A percentile compares a stretch with the other conserved stretches of the same genome.
Evolutionary conservation across 257 asterid genomes (phyloP).

Genomic region (Apocynum venetum): DNA sequence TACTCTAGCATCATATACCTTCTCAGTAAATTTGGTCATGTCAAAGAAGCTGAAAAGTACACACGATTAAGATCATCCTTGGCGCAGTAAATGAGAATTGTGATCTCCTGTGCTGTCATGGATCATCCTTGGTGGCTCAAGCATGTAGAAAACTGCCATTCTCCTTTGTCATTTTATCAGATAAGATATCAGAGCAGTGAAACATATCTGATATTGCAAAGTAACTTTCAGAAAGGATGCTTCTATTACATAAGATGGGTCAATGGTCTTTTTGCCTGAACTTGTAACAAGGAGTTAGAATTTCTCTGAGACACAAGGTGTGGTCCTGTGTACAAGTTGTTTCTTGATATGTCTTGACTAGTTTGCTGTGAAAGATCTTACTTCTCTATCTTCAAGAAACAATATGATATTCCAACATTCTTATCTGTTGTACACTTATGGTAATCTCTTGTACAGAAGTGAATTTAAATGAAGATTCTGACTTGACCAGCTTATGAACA

Average conservation of each 20-base stretch:
- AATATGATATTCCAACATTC: background rate
- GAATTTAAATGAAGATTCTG: background rate
- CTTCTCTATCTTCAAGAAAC: background rate
- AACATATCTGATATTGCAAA: background rate
- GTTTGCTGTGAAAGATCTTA: background rate
- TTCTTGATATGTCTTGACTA: constrained; percentile 1
- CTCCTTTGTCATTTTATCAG: background rate
- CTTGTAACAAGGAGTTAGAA: background rate
- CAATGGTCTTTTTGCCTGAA: background rate
- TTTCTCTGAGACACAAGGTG: background rate
- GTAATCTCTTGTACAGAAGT: background rate
- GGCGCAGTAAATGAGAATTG: constrained; percentile 11
- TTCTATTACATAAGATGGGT: background rate
- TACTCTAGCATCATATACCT: constrained; percentile 51
- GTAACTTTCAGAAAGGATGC: background rate
- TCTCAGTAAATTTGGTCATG: constrained; percentile 46
- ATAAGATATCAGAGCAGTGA: background rate
- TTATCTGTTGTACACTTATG: background rate
- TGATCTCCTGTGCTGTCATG: background rate
- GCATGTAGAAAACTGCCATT: background rate
- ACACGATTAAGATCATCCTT: constrained; percentile 41
- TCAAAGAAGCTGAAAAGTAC: constrained; percentile 61
- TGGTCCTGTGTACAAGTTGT: background rate
- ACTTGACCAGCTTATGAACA: background rate
- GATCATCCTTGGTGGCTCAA: background rate